Evolutionary conservation across 2,329 filamentous ascomycete genomes (phyloP), one percentile per base, ranked within the genome.

Genomic region (Aspergillus eucalypticola): DNA sequence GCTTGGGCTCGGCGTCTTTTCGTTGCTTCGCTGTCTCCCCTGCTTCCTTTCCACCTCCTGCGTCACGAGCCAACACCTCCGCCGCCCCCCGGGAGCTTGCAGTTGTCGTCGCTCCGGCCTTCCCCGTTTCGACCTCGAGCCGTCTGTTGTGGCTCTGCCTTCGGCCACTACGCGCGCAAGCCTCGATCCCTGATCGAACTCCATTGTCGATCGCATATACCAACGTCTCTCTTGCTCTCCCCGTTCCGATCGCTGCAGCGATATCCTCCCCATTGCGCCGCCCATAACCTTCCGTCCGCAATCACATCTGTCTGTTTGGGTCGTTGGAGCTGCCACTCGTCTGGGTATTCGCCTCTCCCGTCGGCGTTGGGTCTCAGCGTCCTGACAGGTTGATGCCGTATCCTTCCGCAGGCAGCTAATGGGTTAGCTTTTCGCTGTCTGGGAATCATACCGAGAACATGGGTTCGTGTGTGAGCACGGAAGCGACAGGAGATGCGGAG

Each of bases 401-500:
- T 60, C 60, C 64, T 65, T 65, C 56, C 63, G 65, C 67, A 66
- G 65, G 59, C 60, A 66, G 64, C 66, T 55, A 51, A 68, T 67
- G 66, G 59, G 66, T 60, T 60, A 59, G 38, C 53, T 62, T 64
- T 66, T 66, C 66, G 63, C 50, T 60, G 63, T 62, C 61, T 67
- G 60, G 63, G 61, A 67, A 51, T 63, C 54, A 55, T 54, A 61
- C 50, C 49, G 61, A 55, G 66, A 75, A 61, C 60, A 99, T 99
- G 95, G 95, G 95, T 79, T 86, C 86, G 71, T 99, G 95, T 83
- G 91, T 96, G 86, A 97, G 92, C 80, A 89, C 89, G 67, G 90
- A 86, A 76, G 89, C 89, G 75, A 70, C 76, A 64, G 92, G 92
- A 76, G 92, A 96, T 81, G 87, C 84, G 76, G 92, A 96, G 75